These are phyloP conservation scores for Diospyros lotus DNA, from an alignment of 148 eudicot genomes.

Conservation along the genomic window DNA sequence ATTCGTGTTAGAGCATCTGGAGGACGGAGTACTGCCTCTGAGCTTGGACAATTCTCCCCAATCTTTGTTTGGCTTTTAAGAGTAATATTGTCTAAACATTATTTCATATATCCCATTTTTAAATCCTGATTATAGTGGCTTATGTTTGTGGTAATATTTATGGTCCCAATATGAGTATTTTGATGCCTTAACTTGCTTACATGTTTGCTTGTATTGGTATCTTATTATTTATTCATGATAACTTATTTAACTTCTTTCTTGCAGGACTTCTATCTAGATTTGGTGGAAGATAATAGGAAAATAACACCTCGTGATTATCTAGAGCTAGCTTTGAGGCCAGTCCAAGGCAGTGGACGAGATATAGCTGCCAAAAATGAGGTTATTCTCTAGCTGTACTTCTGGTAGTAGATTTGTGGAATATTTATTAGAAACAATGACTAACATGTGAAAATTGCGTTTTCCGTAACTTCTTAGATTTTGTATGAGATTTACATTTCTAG, in stretches of 20 bases:
- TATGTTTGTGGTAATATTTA: background rate
- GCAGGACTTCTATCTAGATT: conserved; percentile 92
- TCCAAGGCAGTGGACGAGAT: conserved; percentile 65
- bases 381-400: conserved; percentile 8
- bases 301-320: conserved; percentile 97
- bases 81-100: conserved; percentile 38
- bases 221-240: background rate
- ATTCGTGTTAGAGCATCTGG: conserved; percentile 96
- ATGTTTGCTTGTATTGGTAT: conserved; percentile 3
- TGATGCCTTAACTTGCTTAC: background rate
- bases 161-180: background rate
- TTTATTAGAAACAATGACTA: background rate
- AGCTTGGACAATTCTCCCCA: conserved; percentile 95
- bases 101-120: conserved; percentile 1
- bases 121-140: background rate
- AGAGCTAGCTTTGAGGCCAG: conserved; percentile 86
- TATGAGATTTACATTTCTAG: background rate
- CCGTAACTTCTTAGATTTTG: background rate
- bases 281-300: conserved; percentile 81
- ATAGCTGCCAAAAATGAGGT: conserved; percentile 95
- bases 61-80: conserved; percentile 95
- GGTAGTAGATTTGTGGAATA: background rate
- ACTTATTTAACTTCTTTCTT: background rate
- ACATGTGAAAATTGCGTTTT: background rate
- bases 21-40: conserved; percentile 78